Conservation (phyloP, 2,329 filamentous ascomycete genomes). For the Fusarium falciforme region DNA sequence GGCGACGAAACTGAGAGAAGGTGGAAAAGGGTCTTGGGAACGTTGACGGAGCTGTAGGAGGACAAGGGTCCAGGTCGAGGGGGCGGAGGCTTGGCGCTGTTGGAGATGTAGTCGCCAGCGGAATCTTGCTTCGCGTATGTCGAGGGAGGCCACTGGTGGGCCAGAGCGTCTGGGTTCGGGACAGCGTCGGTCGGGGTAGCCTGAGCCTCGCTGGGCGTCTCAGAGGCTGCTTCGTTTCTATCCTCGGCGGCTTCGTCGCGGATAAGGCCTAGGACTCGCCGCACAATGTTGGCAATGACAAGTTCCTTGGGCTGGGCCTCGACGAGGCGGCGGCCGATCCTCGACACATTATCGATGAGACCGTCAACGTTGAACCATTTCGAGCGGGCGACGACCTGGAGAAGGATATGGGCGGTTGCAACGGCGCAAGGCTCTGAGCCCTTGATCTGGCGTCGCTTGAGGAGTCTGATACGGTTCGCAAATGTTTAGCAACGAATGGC, state of each 20-base stretch:
- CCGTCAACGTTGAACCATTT: constrained; percentile 81
- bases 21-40: constrained; percentile 85
- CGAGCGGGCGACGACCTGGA: constrained; percentile 85
- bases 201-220: constrained; percentile 64
- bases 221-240: constrained; percentile 71
- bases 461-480: constrained; percentile 65
- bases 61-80: constrained; percentile 71
- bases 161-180: constrained; percentile 41
- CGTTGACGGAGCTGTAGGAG: constrained; percentile 72
- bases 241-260: constrained; percentile 90
- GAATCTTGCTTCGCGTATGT: constrained; percentile 51
- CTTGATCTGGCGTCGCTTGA: constrained; percentile 91
- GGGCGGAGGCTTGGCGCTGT: constrained; percentile 44
- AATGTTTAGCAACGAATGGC: constrained; percentile 20
- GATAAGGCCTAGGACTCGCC: constrained; percentile 89
- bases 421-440: constrained; percentile 90
- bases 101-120: constrained; percentile 44
- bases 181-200: constrained; percentile 55
- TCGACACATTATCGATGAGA: constrained; percentile 83
- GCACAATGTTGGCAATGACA: constrained; percentile 93
- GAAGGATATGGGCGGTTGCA: constrained; percentile 88
- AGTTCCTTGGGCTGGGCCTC: constrained; percentile 90
- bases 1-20: constrained; percentile 80
- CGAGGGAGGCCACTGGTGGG: constrained; percentile 46
- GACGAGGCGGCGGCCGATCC: constrained; percentile 80